These are phyloP conservation scores for Zygosaccharomyces sapae DNA, from an alignment of 1,139 yeast species.

Conservation along the genomic window DNA sequence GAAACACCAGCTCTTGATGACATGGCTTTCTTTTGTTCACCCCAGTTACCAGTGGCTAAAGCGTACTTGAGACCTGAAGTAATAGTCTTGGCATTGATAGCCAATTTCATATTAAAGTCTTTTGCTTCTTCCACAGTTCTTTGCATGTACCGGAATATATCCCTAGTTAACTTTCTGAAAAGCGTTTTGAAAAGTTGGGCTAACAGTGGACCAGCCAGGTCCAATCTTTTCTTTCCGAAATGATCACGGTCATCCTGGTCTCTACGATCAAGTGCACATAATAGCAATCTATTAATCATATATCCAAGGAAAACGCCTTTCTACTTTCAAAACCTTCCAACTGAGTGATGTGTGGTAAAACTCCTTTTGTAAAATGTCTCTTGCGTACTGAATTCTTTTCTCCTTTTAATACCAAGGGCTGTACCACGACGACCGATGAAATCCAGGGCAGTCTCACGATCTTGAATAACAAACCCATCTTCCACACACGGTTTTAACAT, in stretches of 20 bases:
- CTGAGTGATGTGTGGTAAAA: constrained; percentile 96
- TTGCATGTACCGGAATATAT: constrained; percentile 96
- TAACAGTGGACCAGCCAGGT: constrained; percentile 94
- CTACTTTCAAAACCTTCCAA: constrained; percentile 95
- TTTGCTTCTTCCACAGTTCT: constrained; percentile 97
- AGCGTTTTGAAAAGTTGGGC: constrained; percentile 92
- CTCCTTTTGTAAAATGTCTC: constrained; percentile 93
- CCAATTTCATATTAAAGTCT: constrained; percentile 91
- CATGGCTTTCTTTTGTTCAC: constrained; percentile 99
- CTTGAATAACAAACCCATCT: constrained; percentile 97
- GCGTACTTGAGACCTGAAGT: constrained; percentile 97
- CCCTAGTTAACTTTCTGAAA: constrained; percentile 92
- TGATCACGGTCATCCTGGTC: constrained; percentile 99
- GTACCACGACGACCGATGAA: constrained; percentile 98
- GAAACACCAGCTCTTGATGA: constrained; percentile 98
- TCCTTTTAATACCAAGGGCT: constrained; percentile 91
- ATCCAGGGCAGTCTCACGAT: constrained; percentile 95
- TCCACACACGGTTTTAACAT: constrained; percentile 98
- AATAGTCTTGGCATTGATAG: constrained; percentile 94
- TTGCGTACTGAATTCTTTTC: constrained; percentile 96
- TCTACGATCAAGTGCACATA: constrained; percentile 94
- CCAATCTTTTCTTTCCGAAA: constrained; percentile 96
- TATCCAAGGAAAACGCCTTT: constrained; percentile 97
- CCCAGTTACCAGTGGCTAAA: constrained; percentile 99
- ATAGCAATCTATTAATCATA: constrained; percentile 89